Base-by-base conservation (phyloP, 768 basidiomycete genomes). In the Tylopilus subfusipes region DNA sequence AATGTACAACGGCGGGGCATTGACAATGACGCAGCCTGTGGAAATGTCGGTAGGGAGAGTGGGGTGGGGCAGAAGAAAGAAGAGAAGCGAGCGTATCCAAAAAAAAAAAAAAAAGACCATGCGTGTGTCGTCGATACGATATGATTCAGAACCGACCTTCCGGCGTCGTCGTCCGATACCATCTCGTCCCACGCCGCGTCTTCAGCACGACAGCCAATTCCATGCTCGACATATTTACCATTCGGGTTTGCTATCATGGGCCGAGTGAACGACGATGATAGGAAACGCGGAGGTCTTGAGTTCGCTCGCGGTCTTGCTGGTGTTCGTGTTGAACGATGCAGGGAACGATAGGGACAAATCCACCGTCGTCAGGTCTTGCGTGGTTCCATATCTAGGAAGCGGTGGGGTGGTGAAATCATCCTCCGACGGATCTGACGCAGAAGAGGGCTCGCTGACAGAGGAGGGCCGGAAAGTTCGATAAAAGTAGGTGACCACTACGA, bases 401-500 rank as follows among this genome's bases (percentile, higher is more conserved):
- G 30, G 1, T 10, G 51, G 59, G 1, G 49, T 53, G 12, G 59
- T 61, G 7, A 61, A 61, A 18, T 61, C 59, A 8, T 57, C 45
- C 0, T 29, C 40, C 1, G n/a, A 5, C 16, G 34, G 22, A 24
- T 31, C 44, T 5, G 14, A 1, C 27, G 5, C 24, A 6, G 38
- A 24, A 2, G 33, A 29, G 31, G 52, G 27, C 4, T 33, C 22
- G 19, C 30, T 24, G 14, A 24, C 13, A 25, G 33, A 9, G 5
- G 55, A 33, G 6, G 6, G 27, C 21, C 18, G 1, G 16, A 42
- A 16, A 1, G 47, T 19, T 8, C 53, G 50, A 36, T 62, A 62
- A 13, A 52, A 6, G 43, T 58, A 62, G 1, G 61, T 62, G 22
- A 62, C 48, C 16, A 58, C 47, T 16, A 53, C 56, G 16, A 62